phyloP scores from a whole-genome alignment of 495 filamentous ascomycete species.

The Neurospora sp. region DNA sequence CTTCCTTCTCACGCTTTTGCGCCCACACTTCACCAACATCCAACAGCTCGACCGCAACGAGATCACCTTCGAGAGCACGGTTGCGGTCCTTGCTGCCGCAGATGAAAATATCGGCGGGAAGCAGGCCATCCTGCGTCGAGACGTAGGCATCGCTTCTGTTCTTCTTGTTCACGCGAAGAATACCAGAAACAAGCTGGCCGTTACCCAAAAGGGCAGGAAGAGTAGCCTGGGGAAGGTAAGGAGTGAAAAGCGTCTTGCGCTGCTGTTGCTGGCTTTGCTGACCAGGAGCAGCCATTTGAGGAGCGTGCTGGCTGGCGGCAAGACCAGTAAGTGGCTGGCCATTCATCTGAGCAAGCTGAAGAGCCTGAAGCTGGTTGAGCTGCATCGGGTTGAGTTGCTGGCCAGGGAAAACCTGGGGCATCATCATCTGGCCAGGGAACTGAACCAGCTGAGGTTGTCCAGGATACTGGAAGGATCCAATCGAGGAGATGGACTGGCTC shows the following conservation, averaged over 20 bases:
- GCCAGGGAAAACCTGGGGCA: constrained; percentile 68
- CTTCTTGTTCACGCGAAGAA: constrained; percentile 98
- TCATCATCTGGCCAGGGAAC: constrained; percentile 67
- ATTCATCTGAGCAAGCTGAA: constrained; percentile 78
- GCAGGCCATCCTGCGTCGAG: constrained; percentile 69
- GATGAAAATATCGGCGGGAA: constrained; percentile 98
- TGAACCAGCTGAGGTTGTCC: constrained; percentile 87
- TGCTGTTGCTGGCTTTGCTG: constrained; percentile 87
- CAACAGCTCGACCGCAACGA: constrained; percentile 90
- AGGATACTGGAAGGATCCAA: constrained; percentile 85
- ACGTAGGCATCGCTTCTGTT: constrained; percentile 98
- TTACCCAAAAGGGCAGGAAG: constrained; percentile 84
- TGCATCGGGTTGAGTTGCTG: constrained; percentile 87
- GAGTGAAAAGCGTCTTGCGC: constrained; percentile 96
- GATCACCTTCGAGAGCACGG: constrained; percentile 87
- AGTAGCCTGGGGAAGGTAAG: constrained; percentile 92
- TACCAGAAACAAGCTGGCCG: constrained; percentile 90
- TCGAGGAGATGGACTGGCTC: constrained; percentile 72
- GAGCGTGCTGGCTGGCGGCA: constrained; percentile 70
- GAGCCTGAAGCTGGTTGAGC: constrained; percentile 80
- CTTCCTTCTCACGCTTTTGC: constrained; percentile 97
- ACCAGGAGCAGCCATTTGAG: constrained; percentile 51
- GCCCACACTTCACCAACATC: constrained; percentile 98
- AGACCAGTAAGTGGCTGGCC: constrained; percentile 60
- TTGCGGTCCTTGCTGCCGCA: constrained; percentile 98